Percentiles rank a stretch among this genome's conserved stretches.
These are phyloP conservation scores for Pleurotus cornucopiae DNA, from an alignment of 768 basidiomycete genomes.

Conservation along the genomic window DNA sequence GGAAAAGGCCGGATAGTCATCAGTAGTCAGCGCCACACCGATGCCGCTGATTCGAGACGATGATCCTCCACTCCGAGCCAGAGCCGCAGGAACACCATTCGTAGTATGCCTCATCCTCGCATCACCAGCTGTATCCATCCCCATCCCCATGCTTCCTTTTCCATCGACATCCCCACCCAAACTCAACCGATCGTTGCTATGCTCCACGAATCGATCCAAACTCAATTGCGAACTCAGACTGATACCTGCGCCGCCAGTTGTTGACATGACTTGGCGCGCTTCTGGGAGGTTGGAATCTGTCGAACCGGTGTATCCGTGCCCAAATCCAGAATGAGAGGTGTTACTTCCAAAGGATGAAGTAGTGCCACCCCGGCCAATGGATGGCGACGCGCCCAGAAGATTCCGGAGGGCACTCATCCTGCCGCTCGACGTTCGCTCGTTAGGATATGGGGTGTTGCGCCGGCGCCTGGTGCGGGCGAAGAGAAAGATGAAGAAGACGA, in stretches of 20 bases:
- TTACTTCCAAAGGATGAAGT: neutral
- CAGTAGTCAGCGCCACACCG: neutral
- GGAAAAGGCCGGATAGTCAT: neutral
- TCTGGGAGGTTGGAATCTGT: neutral
- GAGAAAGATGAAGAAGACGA: neutral
- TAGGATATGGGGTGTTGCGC: neutral
- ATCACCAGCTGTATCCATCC: neutral
- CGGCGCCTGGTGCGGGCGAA: neutral
- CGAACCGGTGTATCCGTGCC: neutral
- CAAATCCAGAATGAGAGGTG: neutral
- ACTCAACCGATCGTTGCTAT: neutral
- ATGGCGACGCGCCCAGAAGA: neutral
- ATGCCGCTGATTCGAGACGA: neutral
- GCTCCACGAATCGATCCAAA: neutral
- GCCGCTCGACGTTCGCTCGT: neutral
- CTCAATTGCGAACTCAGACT: constrained; percentile 6
- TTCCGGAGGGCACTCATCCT: neutral
- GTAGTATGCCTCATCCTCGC: neutral
- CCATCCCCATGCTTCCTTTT: neutral
- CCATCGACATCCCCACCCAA: neutral
- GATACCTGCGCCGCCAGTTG: neutral
- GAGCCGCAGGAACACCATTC: neutral
- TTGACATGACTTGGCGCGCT: neutral
- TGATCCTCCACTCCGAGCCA: neutral
- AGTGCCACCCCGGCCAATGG: neutral